phyloP scores from a whole-genome alignment of 1,284 basidiomycete species.

The Malassezia caprae region DNA sequence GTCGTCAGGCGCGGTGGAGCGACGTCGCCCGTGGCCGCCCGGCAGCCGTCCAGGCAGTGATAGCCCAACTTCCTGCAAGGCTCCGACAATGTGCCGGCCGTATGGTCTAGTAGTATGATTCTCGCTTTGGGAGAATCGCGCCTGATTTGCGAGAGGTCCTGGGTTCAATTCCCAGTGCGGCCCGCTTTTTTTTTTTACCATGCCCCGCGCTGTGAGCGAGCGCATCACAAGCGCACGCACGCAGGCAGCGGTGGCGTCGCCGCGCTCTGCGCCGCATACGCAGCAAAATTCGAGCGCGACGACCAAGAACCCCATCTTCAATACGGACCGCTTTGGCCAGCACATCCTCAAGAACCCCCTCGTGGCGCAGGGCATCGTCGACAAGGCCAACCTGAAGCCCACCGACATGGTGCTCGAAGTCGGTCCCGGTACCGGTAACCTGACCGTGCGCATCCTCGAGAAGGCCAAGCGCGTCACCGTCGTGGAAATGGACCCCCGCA shows the following conservation, averaged over 20 bases:
- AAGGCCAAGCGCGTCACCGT: conserved; percentile 85
- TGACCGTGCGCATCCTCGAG: conserved; percentile 87
- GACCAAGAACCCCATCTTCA: conserved; percentile 51
- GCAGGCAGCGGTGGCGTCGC: conserved; percentile 55
- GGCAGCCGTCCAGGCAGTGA: background rate
- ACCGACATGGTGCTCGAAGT: conserved; percentile 95
- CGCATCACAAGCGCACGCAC: conserved; percentile 65
- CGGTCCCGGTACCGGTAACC: conserved; percentile 93
- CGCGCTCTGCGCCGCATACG: conserved; percentile 47
- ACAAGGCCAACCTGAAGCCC: conserved; percentile 78
- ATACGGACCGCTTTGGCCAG: conserved; percentile 86
- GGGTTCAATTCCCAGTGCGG: conserved; percentile 24
- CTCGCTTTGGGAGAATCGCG: conserved; percentile 20
- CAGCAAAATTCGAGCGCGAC: conserved; percentile 34
- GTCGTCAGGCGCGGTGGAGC: conserved; percentile 1
- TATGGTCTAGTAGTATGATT: conserved; percentile 24
- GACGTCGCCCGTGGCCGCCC: background rate
- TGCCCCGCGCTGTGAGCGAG: conserved; percentile 83
- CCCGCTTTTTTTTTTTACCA: conserved; percentile 46
- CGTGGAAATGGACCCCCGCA: conserved; percentile 96
- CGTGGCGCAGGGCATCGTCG: conserved; percentile 61
- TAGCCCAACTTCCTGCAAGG: background rate
- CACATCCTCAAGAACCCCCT: conserved; percentile 93
- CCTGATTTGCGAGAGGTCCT: conserved; percentile 21
- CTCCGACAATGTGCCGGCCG: conserved; percentile 9